A percentile compares a stretch with the other conserved stretches of the same genome.
Evolutionary conservation across 2,329 filamentous ascomycete genomes (phyloP).

Genomic region (Dactylellina parvicollis): DNA sequence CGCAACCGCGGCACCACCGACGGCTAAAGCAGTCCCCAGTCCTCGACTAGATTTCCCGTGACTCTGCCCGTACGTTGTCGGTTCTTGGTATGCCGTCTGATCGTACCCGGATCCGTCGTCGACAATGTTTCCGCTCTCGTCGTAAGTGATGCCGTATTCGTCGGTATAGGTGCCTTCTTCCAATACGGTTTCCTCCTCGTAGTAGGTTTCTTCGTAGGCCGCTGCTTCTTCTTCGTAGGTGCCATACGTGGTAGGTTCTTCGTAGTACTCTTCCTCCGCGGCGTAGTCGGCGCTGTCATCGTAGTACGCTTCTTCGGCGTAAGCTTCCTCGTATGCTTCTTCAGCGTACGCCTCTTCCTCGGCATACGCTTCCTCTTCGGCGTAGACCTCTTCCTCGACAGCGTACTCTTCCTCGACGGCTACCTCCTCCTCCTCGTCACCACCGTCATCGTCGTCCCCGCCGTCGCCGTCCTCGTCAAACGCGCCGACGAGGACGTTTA

Average conservation of each 20-base stretch:
- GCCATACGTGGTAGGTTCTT: neutral
- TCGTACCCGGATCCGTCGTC: slow-evolving; percentile 10
- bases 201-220: slow-evolving; percentile 6
- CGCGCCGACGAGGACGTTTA: slow-evolving; percentile 23
- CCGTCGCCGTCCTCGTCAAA: slow-evolving; percentile 31
- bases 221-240: neutral
- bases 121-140: neutral
- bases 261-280: neutral
- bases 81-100: slow-evolving; percentile 6
- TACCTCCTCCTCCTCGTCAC: neutral
- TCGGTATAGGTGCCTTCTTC: slow-evolving; percentile 16
- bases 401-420: neutral
- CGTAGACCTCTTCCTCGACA: slow-evolving; percentile 11
- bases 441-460: slow-evolving; percentile 9
- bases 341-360: slow-evolving; percentile 7
- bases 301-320: slow-evolving; percentile 24
- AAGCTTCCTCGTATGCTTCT: neutral
- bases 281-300: slow-evolving; percentile 13
- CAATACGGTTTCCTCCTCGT: slow-evolving; percentile 1
- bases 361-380: neutral
- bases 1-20: slow-evolving; percentile 36
- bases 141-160: slow-evolving; percentile 34
- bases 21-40: slow-evolving; percentile 19
- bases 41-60: slow-evolving; percentile 3
- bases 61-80: neutral